Conservation (phyloP, 495 filamentous ascomycete species). For the Podospora tetraspora region DNA sequence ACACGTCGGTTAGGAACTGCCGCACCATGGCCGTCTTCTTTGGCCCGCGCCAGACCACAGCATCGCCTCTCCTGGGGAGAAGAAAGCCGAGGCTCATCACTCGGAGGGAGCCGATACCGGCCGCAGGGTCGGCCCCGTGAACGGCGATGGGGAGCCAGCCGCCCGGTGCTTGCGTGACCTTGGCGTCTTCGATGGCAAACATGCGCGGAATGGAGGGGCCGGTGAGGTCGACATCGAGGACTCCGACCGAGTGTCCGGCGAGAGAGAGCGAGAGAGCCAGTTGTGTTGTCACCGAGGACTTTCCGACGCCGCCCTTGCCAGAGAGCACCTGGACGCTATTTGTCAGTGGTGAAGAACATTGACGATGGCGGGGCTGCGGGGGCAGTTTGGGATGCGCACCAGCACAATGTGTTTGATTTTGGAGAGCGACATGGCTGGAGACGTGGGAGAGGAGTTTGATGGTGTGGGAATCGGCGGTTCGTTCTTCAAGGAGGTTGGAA, state of each 20-base stretch:
- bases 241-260: conserved; percentile 78
- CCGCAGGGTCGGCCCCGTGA: conserved; percentile 49
- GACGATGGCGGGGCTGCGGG: conserved; percentile 10
- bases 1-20: conserved; percentile 86
- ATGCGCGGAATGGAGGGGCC: conserved; percentile 94
- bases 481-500: conserved; percentile 17
- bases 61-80: conserved; percentile 73
- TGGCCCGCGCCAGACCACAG: conserved; percentile 93
- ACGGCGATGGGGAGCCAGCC: conserved; percentile 89
- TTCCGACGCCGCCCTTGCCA: conserved; percentile 95
- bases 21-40: conserved; percentile 99
- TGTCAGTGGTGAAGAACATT: conserved; percentile 3
- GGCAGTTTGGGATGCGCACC: conserved; percentile 32
- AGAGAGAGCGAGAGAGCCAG: conserved; percentile 85
- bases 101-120: conserved; percentile 59
- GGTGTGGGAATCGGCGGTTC: neutral
- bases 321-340: conserved; percentile 65
- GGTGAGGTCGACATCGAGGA: conserved; percentile 94
- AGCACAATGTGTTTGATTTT: conserved; percentile 58
- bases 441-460: neutral
- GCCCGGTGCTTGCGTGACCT: conserved; percentile 80
- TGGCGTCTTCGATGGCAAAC: conserved; percentile 80
- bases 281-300: conserved; percentile 94
- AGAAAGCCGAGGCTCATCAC: conserved; percentile 95
- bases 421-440: conserved; percentile 48